These are phyloP conservation scores for Basidiobolus heterosporus DNA, from an alignment of 371 early-diverging fungal species.

Conservation along the genomic window DNA sequence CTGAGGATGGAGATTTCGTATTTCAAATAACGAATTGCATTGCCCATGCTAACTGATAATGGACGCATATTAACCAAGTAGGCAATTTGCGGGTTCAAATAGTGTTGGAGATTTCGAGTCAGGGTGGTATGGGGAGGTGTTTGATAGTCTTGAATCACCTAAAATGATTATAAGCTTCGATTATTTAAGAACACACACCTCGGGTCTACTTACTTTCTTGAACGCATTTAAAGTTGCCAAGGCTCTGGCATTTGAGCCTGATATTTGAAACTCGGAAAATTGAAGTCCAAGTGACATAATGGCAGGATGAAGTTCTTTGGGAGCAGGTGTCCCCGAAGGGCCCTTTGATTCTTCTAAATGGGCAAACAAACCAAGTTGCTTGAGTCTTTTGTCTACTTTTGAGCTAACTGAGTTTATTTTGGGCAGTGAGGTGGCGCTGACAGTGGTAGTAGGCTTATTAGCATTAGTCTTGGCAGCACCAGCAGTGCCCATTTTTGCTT, in stretches of 20 bases:
- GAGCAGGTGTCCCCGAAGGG: constrained; percentile 23
- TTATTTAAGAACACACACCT: neutral
- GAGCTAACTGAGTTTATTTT: constrained; percentile 2
- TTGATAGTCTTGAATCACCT: constrained; percentile 81
- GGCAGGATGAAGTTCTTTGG: constrained; percentile 70
- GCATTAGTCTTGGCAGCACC: too few relatives aligned
- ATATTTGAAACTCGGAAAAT: constrained; percentile 67
- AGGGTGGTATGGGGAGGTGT: constrained; percentile 74
- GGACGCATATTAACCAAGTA: constrained; percentile 65
- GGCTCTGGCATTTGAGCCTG: constrained; percentile 81
- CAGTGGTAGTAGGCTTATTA: too few relatives aligned
- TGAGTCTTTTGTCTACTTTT: constrained; percentile 11
- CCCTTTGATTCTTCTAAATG: constrained; percentile 45
- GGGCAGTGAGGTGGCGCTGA: too few relatives aligned
- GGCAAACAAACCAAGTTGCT: constrained; percentile 20
- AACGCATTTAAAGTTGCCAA: constrained; percentile 71
- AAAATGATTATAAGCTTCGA: neutral
- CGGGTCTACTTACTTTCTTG: constrained; percentile 36
- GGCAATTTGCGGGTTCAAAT: constrained; percentile 76
- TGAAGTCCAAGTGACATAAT: constrained; percentile 71
- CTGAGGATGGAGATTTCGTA: constrained; percentile 58
- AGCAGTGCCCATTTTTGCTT: too few relatives aligned
- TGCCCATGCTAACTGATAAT: constrained; percentile 88
- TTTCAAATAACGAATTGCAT: constrained; percentile 84
- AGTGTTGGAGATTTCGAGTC: constrained; percentile 62